Evolutionary conservation across 345 rosid genomes (phyloP).

Genomic region (Melaleuca quinquenervia): DNA sequence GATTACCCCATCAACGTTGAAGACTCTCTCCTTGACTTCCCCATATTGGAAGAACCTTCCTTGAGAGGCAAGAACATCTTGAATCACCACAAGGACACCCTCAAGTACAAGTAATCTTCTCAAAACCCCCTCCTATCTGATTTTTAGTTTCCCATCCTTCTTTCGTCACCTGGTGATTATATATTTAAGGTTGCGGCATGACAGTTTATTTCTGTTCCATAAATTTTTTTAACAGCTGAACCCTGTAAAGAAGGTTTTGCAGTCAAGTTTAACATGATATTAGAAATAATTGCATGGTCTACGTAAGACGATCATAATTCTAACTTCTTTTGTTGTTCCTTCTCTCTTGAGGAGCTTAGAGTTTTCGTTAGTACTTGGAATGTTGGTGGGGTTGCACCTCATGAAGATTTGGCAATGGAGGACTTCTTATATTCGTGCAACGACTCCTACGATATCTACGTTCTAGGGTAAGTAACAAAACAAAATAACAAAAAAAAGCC

Average conservation of each 20-base stretch:
- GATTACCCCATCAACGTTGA: conserved; percentile 43
- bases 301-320: neutral
- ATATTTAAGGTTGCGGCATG: neutral
- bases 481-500: neutral
- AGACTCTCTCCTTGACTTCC: conserved; percentile 3
- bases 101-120: neutral
- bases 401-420: conserved; percentile 47
- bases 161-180: neutral
- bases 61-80: conserved; percentile 14
- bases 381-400: conserved; percentile 71
- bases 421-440: conserved; percentile 42
- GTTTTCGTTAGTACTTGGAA: conserved; percentile 82
- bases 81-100: conserved; percentile 10
- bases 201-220: neutral
- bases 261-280: neutral
- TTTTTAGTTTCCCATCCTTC: neutral
- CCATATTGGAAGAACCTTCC: conserved; percentile 19
- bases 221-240: neutral
- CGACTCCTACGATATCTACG: conserved; percentile 55
- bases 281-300: neutral
- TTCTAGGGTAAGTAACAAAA: conserved; percentile 44
- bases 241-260: neutral
- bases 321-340: neutral
- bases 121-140: neutral
- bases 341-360: conserved; percentile 10